Percentiles rank a stretch among this genome's conserved stretches.
Evolutionary conservation across 805 yeast genomes (phyloP).

Genomic region (Saccharomycopsis sp.): DNA sequence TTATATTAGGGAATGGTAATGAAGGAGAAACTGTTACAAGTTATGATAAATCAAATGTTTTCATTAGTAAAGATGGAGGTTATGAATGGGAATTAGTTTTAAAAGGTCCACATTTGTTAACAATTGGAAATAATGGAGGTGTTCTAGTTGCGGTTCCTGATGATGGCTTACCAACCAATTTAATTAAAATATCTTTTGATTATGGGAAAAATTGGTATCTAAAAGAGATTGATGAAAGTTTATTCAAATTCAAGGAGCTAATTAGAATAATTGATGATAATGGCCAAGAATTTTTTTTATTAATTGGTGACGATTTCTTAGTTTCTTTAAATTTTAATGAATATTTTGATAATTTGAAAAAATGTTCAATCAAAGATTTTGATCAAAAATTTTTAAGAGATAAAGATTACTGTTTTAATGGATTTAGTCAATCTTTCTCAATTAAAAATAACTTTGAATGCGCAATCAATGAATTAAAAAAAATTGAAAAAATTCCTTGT

Average conservation of each 20-base stretch:
- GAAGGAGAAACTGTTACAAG: constrained; percentile 23
- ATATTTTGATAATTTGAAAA: constrained; percentile 3
- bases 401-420: constrained; percentile 55
- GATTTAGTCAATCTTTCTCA: constrained; percentile 49
- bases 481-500: constrained; percentile 42
- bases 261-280: neutral
- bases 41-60: constrained; percentile 31
- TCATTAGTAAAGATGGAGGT: constrained; percentile 67
- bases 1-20: constrained; percentile 34
- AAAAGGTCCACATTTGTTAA: constrained; percentile 40
- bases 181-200: constrained; percentile 51
- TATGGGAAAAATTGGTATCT: constrained; percentile 57
- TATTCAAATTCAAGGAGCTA: no score
- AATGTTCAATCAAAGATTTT: constrained; percentile 22
- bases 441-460: constrained; percentile 57
- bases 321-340: constrained; percentile 7
- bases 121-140: constrained; percentile 72
- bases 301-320: constrained; percentile 30
- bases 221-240: neutral
- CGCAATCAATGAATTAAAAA: constrained; percentile 5
- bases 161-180: constrained; percentile 24
- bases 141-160: constrained; percentile 48
- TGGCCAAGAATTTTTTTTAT: constrained; percentile 40
- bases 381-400: constrained; percentile 49
- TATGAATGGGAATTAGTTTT: constrained; percentile 48